phyloP scores from a whole-genome alignment of 2,329 filamentous ascomycete genomes.

The Aspergillus luchuensis region DNA sequence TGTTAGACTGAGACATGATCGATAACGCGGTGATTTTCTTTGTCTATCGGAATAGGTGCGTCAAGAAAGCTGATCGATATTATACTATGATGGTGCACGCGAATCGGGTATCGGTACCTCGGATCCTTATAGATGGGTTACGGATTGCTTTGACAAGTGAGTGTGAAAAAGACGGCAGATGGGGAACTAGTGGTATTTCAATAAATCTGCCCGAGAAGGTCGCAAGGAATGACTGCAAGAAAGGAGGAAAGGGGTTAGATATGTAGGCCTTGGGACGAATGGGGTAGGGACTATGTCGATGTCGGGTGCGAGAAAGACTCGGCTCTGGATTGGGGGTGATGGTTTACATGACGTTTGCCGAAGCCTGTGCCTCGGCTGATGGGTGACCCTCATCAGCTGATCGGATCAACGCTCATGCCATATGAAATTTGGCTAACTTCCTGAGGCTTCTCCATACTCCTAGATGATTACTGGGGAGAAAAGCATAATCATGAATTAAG shows the following conservation, averaged over 20 bases:
- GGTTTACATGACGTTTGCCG: slow-evolving; percentile 42
- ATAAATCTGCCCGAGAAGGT: background rate
- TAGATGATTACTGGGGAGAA: background rate
- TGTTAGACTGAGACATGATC: slow-evolving; percentile 44
- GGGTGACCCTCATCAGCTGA: background rate
- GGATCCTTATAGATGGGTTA: slow-evolving; percentile 2
- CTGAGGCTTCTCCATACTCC: background rate
- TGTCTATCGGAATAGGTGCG: background rate
- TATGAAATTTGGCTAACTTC: background rate
- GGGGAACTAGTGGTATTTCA: background rate
- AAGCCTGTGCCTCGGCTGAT: slow-evolving; percentile 38
- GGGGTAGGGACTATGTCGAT: slow-evolving; percentile 5
- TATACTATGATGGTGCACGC: background rate
- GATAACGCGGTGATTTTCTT: background rate
- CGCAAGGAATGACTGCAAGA: slow-evolving; percentile 6
- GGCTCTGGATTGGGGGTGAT: slow-evolving; percentile 26
- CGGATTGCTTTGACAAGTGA: background rate
- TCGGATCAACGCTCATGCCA: background rate
- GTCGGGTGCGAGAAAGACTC: slow-evolving; percentile 32
- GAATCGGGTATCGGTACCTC: background rate
- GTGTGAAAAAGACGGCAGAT: background rate
- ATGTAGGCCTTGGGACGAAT: slow-evolving; percentile 11
- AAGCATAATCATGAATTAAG: background rate
- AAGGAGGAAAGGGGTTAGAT: slow-evolving; percentile 10
- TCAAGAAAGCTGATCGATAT: background rate